phyloP scores from a whole-genome alignment of 768 basidiomycete genomes.

The Agrocybe pediades region DNA sequence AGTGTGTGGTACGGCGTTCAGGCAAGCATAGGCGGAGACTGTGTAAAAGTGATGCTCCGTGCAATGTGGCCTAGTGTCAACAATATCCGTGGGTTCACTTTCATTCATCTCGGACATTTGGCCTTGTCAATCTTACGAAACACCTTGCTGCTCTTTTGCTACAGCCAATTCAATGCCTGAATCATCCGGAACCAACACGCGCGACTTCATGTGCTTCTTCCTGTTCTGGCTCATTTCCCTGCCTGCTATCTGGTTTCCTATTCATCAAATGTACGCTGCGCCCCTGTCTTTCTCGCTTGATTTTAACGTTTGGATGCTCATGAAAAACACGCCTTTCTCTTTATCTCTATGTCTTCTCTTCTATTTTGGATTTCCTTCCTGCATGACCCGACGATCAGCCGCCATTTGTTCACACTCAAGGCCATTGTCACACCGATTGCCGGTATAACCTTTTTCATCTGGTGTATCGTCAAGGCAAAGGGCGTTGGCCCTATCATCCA shows the following conservation, averaged over 20 bases:
- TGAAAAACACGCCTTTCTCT: constrained; percentile 11
- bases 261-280: constrained; percentile 69
- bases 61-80: constrained; percentile 78
- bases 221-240: constrained; percentile 84
- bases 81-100: constrained; percentile 52
- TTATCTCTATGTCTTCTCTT: too few species aligned
- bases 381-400: constrained; percentile 45
- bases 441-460: constrained; percentile 72
- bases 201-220: constrained; percentile 81
- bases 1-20: constrained; percentile 82
- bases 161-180: constrained; percentile 43
- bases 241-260: constrained; percentile 81
- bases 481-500: constrained; percentile 77
- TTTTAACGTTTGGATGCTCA: constrained; percentile 5
- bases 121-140: background rate
- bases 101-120: constrained; percentile 3
- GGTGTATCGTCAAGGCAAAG: constrained; percentile 76
- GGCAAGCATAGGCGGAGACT: constrained; percentile 81
- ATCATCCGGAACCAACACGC: constrained; percentile 74
- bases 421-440: constrained; percentile 72
- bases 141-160: background rate
- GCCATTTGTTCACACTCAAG: constrained; percentile 81
- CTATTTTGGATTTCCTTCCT: too few species aligned
- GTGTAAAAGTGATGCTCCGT: constrained; percentile 71
- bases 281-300: constrained; percentile 6